Evolutionary conservation across 1,139 yeast genomes (phyloP).

Genomic region (Magnusiomyces ingens): DNA sequence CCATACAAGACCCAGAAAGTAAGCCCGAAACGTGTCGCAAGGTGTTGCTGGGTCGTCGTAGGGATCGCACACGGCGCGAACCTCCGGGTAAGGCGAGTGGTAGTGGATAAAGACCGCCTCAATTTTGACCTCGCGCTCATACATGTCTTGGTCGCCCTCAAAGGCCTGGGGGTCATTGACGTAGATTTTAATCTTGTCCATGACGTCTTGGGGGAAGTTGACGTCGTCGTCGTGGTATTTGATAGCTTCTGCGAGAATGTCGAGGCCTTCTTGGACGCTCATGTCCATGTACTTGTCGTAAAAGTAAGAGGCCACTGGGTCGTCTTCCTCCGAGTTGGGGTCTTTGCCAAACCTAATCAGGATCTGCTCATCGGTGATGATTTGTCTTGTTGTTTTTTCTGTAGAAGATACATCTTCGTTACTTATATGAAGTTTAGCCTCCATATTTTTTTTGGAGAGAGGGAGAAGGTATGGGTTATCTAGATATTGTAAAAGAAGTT

Average conservation of each 20-base stretch:
- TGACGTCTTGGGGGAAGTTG: constrained; percentile 42
- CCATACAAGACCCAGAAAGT: constrained; percentile 50
- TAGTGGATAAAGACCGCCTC: constrained; percentile 40
- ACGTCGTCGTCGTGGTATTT: constrained; percentile 43
- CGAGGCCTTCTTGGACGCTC: constrained; percentile 38
- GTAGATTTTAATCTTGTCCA: constrained; percentile 27
- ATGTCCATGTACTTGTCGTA: constrained; percentile 38
- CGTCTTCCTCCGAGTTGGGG: constrained; percentile 7
- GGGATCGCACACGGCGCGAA: constrained; percentile 43
- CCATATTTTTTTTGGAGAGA: no score
- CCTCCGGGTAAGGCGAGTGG: constrained; percentile 47
- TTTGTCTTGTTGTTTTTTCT: no score
- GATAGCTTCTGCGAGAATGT: constrained; percentile 38
- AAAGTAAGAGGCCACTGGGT: constrained; percentile 29
- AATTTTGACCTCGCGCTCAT: constrained; percentile 32
- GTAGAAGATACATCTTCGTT: no score
- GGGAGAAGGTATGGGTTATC: no score
- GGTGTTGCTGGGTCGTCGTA: constrained; percentile 39
- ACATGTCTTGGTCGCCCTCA: constrained; percentile 12
- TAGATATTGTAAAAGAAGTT: background rate
- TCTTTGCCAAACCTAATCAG: constrained; percentile 6
- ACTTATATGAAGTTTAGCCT: no score
- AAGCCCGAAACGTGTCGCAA: constrained; percentile 47
- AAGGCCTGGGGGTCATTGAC: constrained; percentile 21
- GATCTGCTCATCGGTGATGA: background rate